Evolutionary conservation across 2,329 filamentous ascomycete genomes (phyloP), one percentile per base, ranked within the genome.

Genomic region (Epichloe glyceriae): DNA sequence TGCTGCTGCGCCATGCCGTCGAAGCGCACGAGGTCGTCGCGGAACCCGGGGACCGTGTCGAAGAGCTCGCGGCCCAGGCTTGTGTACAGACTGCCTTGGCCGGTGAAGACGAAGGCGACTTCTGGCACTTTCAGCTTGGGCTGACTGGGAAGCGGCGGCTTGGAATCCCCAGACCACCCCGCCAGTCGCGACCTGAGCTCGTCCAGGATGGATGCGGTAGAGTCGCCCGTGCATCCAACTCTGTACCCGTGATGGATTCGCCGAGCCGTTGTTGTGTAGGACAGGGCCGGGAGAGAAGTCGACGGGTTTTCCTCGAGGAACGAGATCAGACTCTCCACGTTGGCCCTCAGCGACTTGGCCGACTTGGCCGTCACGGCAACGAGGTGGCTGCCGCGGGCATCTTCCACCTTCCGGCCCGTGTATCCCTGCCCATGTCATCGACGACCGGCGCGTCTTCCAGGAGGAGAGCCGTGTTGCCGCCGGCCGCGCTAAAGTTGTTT

Each of bases 401-500:
- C 30, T 30, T 8, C 7, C 26, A 8, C 1, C 7, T 3, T 26
- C 2, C 26, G 26, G 26, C 26, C 26, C 26, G 26, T 4, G 30
- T 10, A 55, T 85, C 80, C 3, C 56, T 52, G 11, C 55, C 58
- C 11, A 80, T 8, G 61, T 58, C 3, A 72, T 5, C 4, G 3
- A 33, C 67, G 5, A 71, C 60, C 48, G 79, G 79, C 0, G 70
- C 77, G 54, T 86, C 82, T 59, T 86, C 79, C 2, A 87, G 59
- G 6, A 87, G 63, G 22, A 86, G 62, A 15, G 80, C 78, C 1
- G 83, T 85, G 64, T 88, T 88, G 35, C 84, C 83, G 56, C 83
- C 83, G 49, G 83, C 81, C 6, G 83, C 84, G 55, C 78, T 79
- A 61, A 85, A 86, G 67, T 85, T 85, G 68, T 87, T 87, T 54